Evolutionary conservation across 2,329 filamentous ascomycete species (phyloP).

Genomic region (Dactylellina cionopaga): DNA sequence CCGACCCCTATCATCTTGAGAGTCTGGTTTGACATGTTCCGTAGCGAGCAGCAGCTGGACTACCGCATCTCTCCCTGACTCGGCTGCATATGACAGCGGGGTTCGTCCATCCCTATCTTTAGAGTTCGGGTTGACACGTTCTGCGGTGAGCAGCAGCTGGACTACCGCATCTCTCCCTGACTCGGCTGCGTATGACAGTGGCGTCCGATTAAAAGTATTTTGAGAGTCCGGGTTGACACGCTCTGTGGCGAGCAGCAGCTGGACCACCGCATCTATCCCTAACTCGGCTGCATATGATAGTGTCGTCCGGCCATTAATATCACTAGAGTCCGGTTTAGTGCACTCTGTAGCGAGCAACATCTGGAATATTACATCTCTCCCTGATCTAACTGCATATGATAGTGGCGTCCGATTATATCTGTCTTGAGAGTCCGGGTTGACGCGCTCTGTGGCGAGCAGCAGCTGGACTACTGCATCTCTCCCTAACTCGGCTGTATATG

Average conservation of each 20-base stretch:
- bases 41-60: slow-evolving; percentile 41
- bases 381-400: not conserved
- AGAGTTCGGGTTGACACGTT: not conserved
- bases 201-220: not conserved
- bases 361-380: not conserved
- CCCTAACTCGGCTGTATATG: not conserved
- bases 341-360: slow-evolving; percentile 3
- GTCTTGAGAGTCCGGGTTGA: not conserved
- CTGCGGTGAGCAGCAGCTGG: slow-evolving; percentile 2
- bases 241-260: not conserved
- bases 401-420: not conserved
- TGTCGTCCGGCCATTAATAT: not conserved
- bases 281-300: not conserved
- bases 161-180: not conserved
- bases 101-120: not conserved
- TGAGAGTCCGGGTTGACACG: not conserved
- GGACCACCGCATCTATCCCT: not conserved
- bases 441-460: not conserved
- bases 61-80: not conserved
- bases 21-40: slow-evolving; percentile 29
- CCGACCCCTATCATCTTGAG: slow-evolving; percentile 39
- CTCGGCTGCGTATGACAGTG: not conserved
- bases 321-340: not conserved
- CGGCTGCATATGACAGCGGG: not conserved
- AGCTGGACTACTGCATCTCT: not conserved